These are phyloP conservation scores for Talaromyces sp. DNA, from an alignment of 2,329 filamentous ascomycete species.

Conservation along the genomic window DNA sequence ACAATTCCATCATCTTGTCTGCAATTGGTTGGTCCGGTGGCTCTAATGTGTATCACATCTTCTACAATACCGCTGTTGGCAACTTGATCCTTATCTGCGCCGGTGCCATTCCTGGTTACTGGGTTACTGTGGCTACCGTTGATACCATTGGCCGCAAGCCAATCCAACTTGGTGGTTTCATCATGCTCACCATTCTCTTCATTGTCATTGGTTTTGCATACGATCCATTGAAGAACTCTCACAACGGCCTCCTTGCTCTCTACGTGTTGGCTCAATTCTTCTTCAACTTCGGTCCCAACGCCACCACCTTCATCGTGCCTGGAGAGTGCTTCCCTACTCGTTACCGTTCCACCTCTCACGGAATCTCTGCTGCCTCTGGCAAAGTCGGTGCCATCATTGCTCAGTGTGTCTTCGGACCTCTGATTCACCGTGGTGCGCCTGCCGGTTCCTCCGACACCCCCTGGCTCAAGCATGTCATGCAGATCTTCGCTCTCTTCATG, in stretches of 20 bases:
- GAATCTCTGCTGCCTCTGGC: slow-evolving; percentile 62
- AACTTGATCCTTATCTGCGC: slow-evolving; percentile 77
- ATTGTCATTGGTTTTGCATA: slow-evolving; percentile 61
- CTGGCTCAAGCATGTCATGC: slow-evolving; percentile 70
- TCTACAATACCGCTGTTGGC: slow-evolving; percentile 72
- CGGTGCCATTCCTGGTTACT: slow-evolving; percentile 77
- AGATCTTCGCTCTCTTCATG: slow-evolving; percentile 80
- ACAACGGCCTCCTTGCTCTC: slow-evolving; percentile 55
- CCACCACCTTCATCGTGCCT: slow-evolving; percentile 61
- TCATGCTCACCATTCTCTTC: slow-evolving; percentile 60
- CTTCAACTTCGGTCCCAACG: slow-evolving; percentile 53
- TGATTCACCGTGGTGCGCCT: slow-evolving; percentile 56
- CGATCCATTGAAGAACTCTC: slow-evolving; percentile 24
- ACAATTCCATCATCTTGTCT: slow-evolving; percentile 68
- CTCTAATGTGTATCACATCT: slow-evolving; percentile 61
- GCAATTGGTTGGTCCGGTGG: slow-evolving; percentile 69
- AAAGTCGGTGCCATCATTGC: slow-evolving; percentile 67
- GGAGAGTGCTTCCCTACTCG: slow-evolving; percentile 63
- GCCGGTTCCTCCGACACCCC: slow-evolving; percentile 54
- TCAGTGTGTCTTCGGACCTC: slow-evolving; percentile 62
- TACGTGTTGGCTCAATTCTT: slow-evolving; percentile 65
- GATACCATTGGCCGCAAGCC: slow-evolving; percentile 74
- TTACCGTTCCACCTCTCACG: slow-evolving; percentile 63
- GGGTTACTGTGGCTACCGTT: slow-evolving; percentile 71
- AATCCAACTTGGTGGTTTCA: slow-evolving; percentile 65